Evolutionary conservation across 768 basidiomycete genomes (phyloP).

Genomic region (Amanita rimosa): DNA sequence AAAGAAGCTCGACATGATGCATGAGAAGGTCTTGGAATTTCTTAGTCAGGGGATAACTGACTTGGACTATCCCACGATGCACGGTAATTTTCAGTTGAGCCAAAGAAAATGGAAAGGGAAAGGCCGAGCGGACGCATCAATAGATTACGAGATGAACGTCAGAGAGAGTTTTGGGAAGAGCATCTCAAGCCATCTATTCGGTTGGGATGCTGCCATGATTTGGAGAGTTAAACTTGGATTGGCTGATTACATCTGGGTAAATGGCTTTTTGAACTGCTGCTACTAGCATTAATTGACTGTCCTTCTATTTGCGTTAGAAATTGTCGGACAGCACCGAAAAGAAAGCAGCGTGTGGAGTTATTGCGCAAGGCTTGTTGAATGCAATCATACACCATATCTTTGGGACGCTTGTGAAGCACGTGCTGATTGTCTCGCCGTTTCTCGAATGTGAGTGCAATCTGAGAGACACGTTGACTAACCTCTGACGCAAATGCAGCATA

Average conservation of each 20-base stretch:
- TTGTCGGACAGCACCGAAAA: slow-evolving; percentile 28
- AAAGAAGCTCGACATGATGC: slow-evolving; percentile 10
- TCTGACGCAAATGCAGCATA: slow-evolving; percentile 25
- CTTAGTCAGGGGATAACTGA: neutral
- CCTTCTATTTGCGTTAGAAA: slow-evolving; percentile 27
- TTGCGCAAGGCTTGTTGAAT: slow-evolving; percentile 40
- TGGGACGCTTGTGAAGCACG: slow-evolving; percentile 45
- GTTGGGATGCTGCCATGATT: slow-evolving; percentile 40
- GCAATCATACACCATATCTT: slow-evolving; percentile 42
- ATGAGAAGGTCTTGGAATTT: slow-evolving; percentile 5
- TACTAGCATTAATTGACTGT: too few species aligned
- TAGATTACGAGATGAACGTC: slow-evolving; percentile 21
- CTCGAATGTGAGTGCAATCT: slow-evolving; percentile 30
- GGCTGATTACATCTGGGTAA: slow-evolving; percentile 39
- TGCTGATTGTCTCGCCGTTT: slow-evolving; percentile 30
- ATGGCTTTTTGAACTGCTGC: slow-evolving; percentile 5
- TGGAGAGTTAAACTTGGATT: slow-evolving; percentile 46
- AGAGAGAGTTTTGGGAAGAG: slow-evolving; percentile 37
- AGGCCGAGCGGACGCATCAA: neutral
- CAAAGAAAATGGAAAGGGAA: slow-evolving; percentile 1
- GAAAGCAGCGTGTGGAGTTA: slow-evolving; percentile 34
- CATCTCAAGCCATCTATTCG: slow-evolving; percentile 47
- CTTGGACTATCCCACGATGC: neutral
- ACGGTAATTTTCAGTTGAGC: neutral
- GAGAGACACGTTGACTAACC: neutral